Evolutionary conservation across 192 early-diverging fungal genomes (phyloP).

Genomic region (Thamnidium elegans): DNA sequence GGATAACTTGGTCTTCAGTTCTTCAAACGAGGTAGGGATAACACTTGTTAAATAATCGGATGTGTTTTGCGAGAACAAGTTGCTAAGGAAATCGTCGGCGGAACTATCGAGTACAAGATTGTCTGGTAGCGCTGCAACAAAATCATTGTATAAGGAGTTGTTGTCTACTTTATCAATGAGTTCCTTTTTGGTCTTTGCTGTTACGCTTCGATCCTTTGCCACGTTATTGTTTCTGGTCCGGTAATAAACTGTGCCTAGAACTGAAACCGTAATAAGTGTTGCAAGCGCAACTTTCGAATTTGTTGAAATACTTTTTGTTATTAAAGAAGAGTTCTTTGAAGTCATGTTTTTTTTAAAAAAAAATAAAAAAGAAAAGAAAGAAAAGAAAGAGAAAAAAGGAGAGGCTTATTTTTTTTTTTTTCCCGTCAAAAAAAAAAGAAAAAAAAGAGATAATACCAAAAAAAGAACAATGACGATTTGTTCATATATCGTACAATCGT

Average conservation of each 20-base stretch:
- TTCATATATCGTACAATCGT: too few species aligned
- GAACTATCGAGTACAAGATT: not conserved
- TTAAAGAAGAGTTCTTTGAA: not conserved
- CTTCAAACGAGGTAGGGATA: slow-evolving; percentile 12
- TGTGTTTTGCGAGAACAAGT: not conserved
- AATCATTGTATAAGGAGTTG: not conserved
- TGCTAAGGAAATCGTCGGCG: not conserved
- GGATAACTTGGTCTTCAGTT: slow-evolving; percentile 9
- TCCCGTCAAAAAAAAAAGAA: not conserved
- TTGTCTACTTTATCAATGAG: not conserved
- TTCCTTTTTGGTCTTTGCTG: not conserved
- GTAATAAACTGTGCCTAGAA: not conserved
- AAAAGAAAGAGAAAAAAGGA: not conserved
- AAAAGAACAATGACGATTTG: too few species aligned
- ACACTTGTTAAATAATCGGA: not conserved
- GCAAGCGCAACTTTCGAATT: not conserved
- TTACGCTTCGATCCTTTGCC: not conserved
- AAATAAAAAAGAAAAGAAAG: not conserved
- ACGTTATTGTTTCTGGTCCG: not conserved
- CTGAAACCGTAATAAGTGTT: not conserved
- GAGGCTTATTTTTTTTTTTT: not conserved
- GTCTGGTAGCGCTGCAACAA: not conserved
- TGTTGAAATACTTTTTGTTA: not conserved
- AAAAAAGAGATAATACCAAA: too few species aligned
- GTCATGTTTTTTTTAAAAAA: not conserved